Percentiles rank a stretch among this genome's conserved stretches.
Evolutionary conservation across 768 basidiomycete species (phyloP).

Genomic region (Leccinum olivaceopallidum): DNA sequence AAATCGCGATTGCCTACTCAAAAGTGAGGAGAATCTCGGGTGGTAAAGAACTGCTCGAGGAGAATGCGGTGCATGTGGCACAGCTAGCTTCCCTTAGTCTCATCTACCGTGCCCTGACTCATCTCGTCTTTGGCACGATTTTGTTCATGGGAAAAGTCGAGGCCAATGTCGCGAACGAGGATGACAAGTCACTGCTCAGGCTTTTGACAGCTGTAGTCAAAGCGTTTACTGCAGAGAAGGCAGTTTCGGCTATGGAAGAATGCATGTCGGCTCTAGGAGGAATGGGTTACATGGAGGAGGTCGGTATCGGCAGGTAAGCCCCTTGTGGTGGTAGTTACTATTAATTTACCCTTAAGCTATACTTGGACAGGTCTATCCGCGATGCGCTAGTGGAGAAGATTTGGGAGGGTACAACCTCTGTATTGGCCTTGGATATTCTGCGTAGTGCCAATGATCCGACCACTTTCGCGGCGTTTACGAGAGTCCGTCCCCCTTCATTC

Average conservation of each 20-base stretch:
- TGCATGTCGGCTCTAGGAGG: conserved; percentile 75
- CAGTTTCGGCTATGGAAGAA: conserved; percentile 64
- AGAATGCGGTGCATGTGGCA: conserved; percentile 63
- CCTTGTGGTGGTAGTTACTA: background rate
- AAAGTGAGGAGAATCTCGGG: conserved; percentile 55
- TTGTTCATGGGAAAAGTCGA: conserved; percentile 62
- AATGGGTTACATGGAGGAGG: conserved; percentile 85
- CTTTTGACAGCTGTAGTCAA: conserved; percentile 71
- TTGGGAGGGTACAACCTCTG: conserved; percentile 76
- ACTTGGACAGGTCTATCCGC: conserved; percentile 47
- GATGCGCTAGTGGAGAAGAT: conserved; percentile 79
- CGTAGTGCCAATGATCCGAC: conserved; percentile 50
- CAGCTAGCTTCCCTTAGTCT: conserved; percentile 61
- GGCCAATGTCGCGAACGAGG: conserved; percentile 47
- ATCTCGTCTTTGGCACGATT: conserved; percentile 62
- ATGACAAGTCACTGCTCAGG: conserved; percentile 55
- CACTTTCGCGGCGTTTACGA: conserved; percentile 46
- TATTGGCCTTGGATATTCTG: conserved; percentile 67
- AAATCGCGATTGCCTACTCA: conserved; percentile 66
- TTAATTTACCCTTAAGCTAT: background rate
- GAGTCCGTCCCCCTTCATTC: conserved; percentile 39
- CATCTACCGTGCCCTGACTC: conserved; percentile 64
- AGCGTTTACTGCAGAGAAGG: conserved; percentile 68
- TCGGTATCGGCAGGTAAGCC: conserved; percentile 57
- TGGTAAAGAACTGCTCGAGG: conserved; percentile 49